Conservation (phyloP, 2,329 filamentous ascomycete species). For the Hortaea werneckii region DNA sequence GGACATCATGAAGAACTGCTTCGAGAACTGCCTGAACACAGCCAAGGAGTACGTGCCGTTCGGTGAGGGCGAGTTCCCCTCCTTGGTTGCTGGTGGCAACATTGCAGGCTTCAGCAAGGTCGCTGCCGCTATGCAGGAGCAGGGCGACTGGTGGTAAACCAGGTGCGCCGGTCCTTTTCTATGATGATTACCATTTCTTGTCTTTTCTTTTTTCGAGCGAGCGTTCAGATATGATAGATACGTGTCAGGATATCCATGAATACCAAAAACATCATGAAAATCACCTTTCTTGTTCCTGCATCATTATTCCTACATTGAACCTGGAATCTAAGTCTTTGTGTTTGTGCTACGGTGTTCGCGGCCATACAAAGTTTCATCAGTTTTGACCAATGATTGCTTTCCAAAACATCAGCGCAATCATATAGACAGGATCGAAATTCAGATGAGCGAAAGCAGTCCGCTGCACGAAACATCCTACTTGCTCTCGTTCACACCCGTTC, state of each 20-base stretch:
- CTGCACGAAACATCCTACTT: no score
- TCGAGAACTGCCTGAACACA: constrained; percentile 78
- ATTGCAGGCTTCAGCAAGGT: constrained; percentile 98
- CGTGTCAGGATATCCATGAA: background rate
- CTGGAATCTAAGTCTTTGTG: no score
- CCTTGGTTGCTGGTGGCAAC: constrained; percentile 85
- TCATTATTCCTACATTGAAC: no score
- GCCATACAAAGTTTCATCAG: no score
- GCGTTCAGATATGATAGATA: background rate
- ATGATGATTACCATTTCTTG: background rate
- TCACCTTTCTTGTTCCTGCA: no score
- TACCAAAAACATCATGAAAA: background rate
- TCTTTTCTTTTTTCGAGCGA: no score
- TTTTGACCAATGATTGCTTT: no score
- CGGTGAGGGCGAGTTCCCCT: constrained; percentile 74
- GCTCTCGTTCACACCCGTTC: no score
- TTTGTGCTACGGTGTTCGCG: no score
- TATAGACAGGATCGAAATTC: no score
- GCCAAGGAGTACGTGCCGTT: constrained; percentile 78
- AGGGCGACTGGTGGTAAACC: constrained; percentile 79
- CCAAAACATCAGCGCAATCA: no score
- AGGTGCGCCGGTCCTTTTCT: background rate
- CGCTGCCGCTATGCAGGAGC: constrained; percentile 84
- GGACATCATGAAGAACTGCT: constrained; percentile 89
- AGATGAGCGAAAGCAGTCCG: no score